Conservation (phyloP, 768 basidiomycete genomes). For the Russula olivacea region DNA sequence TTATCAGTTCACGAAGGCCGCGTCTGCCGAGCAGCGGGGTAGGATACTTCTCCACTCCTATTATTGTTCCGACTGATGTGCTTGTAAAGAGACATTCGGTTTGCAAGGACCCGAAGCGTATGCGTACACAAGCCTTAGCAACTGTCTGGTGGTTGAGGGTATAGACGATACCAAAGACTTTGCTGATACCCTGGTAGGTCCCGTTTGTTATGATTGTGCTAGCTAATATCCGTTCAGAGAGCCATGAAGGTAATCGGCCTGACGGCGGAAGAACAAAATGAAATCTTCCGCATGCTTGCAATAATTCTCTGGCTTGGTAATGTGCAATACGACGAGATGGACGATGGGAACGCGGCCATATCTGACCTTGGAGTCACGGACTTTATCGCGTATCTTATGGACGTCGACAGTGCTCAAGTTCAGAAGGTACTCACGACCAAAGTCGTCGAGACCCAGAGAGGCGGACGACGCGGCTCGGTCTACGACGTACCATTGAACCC, state of each 20-base stretch:
- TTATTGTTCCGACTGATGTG: not conserved
- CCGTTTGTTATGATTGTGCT: not conserved
- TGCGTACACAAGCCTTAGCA: slow-evolving; percentile 86
- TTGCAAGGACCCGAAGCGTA: slow-evolving; percentile 95
- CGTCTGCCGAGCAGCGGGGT: slow-evolving; percentile 86
- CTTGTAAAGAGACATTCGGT: slow-evolving; percentile 75
- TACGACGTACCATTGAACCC: slow-evolving; percentile 96
- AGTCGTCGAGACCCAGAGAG: slow-evolving; percentile 88
- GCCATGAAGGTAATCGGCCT: slow-evolving; percentile 95
- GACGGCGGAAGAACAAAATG: slow-evolving; percentile 74
- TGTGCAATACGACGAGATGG: slow-evolving; percentile 80
- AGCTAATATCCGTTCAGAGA: slow-evolving; percentile 43
- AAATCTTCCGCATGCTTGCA: slow-evolving; percentile 92
- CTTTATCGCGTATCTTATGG: slow-evolving; percentile 93
- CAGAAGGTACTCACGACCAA: slow-evolving; percentile 83
- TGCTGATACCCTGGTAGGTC: slow-evolving; percentile 75
- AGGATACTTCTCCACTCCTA: slow-evolving; percentile 25
- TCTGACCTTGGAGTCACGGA: slow-evolving; percentile 86
- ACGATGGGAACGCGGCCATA: slow-evolving; percentile 82
- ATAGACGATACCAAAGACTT: slow-evolving; percentile 90
- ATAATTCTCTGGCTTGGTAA: slow-evolving; percentile 95
- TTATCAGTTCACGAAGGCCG: slow-evolving; percentile 98
- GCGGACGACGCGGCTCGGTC: slow-evolving; percentile 89
- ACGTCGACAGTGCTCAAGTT: slow-evolving; percentile 68
- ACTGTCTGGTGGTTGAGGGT: slow-evolving; percentile 84